Percentiles rank a stretch among this genome's conserved stretches.
phyloP scores from a whole-genome alignment of 2,329 filamentous ascomycete species.

The Mollisia scopiformis region DNA sequence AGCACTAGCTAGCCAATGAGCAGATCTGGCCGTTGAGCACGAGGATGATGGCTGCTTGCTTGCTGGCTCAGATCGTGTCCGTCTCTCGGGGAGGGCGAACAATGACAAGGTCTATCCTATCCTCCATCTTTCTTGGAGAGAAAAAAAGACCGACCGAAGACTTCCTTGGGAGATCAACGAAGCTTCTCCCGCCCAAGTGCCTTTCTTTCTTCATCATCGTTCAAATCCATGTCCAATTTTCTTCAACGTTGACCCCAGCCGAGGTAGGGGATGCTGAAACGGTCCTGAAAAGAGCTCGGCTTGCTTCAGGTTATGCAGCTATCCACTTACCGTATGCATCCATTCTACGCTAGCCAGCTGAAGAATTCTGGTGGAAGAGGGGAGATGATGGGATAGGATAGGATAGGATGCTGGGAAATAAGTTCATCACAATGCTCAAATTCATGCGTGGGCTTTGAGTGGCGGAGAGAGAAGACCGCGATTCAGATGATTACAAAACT shows the following conservation, averaged over 20 bases:
- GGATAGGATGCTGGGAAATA: no score
- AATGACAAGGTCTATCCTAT: background rate
- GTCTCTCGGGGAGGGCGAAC: background rate
- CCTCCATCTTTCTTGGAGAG: no score
- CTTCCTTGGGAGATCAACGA: no score
- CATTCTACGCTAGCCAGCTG: background rate
- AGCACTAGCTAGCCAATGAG: background rate
- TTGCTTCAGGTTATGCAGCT: background rate
- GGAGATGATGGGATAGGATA: no score
- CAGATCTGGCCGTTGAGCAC: constrained; percentile 21
- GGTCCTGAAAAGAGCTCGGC: constrained; percentile 2
- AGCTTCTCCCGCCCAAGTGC: no score
- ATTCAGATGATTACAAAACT: constrained; percentile 4
- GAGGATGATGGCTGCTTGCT: constrained; percentile 17
- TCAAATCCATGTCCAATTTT: no score
- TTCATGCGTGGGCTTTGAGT: background rate
- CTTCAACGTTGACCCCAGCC: no score
- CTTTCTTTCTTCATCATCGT: no score
- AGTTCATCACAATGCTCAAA: background rate
- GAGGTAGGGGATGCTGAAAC: constrained; percentile 1
- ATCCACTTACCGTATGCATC: background rate
- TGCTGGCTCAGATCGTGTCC: background rate
- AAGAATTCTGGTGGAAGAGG: no score
- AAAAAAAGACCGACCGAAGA: no score
- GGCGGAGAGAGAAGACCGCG: background rate